Percentiles rank a stretch among this genome's conserved stretches.
Conservation (phyloP, 2,329 filamentous ascomycete genomes). For the Amauroascus niger region DNA sequence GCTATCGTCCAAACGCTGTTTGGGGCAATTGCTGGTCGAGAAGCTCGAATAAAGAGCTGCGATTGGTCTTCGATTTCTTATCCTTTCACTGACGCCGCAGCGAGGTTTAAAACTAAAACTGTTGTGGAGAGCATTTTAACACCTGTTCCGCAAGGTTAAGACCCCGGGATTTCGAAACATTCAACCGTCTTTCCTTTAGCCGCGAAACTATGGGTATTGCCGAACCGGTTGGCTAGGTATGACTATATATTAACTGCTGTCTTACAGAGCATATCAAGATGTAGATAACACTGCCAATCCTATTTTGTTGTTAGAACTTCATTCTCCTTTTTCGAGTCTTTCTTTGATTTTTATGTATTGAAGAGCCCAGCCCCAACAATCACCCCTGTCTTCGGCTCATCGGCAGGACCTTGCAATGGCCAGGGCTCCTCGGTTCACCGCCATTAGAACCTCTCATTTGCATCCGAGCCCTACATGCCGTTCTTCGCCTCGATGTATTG, state of each 20-base stretch:
- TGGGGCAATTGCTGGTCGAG: not conserved
- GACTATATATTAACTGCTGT: not conserved
- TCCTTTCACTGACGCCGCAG: no score
- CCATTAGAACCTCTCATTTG: not conserved
- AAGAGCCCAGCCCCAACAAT: not conserved
- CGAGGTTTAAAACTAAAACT: not conserved
- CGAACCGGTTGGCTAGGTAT: not conserved
- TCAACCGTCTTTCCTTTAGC: not conserved
- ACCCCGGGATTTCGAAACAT: not conserved
- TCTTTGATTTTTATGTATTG: not conserved
- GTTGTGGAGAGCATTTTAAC: not conserved
- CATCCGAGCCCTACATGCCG: not conserved
- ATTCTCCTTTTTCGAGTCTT: not conserved
- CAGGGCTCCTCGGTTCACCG: not conserved
- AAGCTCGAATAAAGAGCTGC: not conserved
- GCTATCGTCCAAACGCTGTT: not conserved
- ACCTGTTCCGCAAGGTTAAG: not conserved
- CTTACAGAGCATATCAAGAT: not conserved
- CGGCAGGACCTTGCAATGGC: slow-evolving; percentile 3
- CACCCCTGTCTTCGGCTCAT: not conserved
- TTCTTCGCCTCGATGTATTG: not conserved
- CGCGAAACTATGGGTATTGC: not conserved
- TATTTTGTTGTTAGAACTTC: not conserved
- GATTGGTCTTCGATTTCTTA: not conserved
- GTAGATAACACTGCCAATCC: not conserved